A percentile compares a stretch with the other conserved stretches of the same genome.
phyloP scores from a whole-genome alignment of 2,329 filamentous ascomycete genomes.

The Chaetomium globosum region DNA sequence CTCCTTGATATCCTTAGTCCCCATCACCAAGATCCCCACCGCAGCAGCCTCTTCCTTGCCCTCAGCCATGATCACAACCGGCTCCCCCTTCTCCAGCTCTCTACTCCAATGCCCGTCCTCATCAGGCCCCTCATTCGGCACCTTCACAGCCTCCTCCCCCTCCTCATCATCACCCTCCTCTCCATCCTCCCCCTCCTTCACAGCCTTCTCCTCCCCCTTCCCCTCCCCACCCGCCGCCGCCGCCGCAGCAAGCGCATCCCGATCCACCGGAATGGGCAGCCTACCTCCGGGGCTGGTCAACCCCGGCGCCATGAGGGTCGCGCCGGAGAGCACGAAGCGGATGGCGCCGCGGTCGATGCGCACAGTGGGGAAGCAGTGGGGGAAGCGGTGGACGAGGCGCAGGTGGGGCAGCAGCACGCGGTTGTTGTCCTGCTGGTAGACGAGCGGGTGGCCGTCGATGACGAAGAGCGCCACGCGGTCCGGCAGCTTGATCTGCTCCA shows the following conservation, averaged over 20 bases:
- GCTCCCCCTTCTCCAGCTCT: slow-evolving; percentile 76
- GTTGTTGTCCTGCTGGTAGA: slow-evolving; percentile 79
- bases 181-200: slow-evolving; percentile 35
- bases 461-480: slow-evolving; percentile 89
- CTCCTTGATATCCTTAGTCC: slow-evolving; percentile 88
- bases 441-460: slow-evolving; percentile 75
- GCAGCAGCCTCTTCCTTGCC: slow-evolving; percentile 91
- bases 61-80: slow-evolving; percentile 88
- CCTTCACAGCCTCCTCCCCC: slow-evolving; percentile 35
- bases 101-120: slow-evolving; percentile 60
- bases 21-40: slow-evolving; percentile 79
- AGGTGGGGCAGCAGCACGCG: slow-evolving; percentile 84
- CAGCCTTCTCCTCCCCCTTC: slow-evolving; percentile 39
- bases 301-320: slow-evolving; percentile 94
- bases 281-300: slow-evolving; percentile 81
- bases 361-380: slow-evolving; percentile 77
- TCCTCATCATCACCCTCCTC: slow-evolving; percentile 37
- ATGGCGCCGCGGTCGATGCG: slow-evolving; percentile 95
- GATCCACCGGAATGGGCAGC: slow-evolving; percentile 62
- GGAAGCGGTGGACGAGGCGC: slow-evolving; percentile 85
- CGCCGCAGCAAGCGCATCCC: slow-evolving; percentile 30
- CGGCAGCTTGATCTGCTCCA: slow-evolving; percentile 89
- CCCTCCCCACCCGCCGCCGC: slow-evolving; percentile 19
- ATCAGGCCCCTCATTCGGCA: slow-evolving; percentile 51
- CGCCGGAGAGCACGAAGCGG: slow-evolving; percentile 90